Evolutionary conservation across 2,329 filamentous ascomycete species (phyloP), one percentile per base, ranked within the genome.

Genomic region (Colletotrichum falcatum): DNA sequence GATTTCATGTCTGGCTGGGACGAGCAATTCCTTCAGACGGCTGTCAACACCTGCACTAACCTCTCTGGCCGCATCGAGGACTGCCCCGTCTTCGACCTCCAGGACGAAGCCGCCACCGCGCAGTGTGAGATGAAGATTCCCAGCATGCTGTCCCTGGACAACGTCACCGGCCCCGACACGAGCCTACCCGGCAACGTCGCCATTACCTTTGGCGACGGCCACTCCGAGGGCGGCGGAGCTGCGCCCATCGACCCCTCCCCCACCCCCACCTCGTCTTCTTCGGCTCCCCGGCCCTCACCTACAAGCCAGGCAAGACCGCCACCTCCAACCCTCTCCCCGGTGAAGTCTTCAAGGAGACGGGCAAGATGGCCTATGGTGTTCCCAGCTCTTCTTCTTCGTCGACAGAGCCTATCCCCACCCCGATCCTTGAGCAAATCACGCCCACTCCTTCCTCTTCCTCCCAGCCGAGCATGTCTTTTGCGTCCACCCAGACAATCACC

Each of bases 1-100:
- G 94, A 97, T 77, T 95, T 95, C 81, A 90, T 94, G 76, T 90
- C 87, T 77, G 94, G 92, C 35, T 97, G 94, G 94, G 87, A 94
- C 2, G 77, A 82, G 11, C 82, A 84, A 4, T 90, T 94, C 80
- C 86, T 96, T 44, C 89, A 94, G 79, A 61, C 86, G 7, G 94
- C 93, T n/a, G 85, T 95, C 72, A 80, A 94, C 56, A 87, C 84
- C 9, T 97, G 95, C 87, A 95, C 91, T 61, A 92, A 90, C 80
- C 77, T 76, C 0, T 90, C 89, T 12, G 95, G 95, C 42, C 76
- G 84, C 51, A 89, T 97, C 55, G 76, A 86, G 53, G 94, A 95
- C 79, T 98, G 95, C 82, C 82, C 88, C 0, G 75, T 96, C 37
- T 97, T 98, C 81, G 83, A 86, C 62, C 83, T 97, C 65, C 90